These are phyloP conservation scores for Hyaloperonospora brassicae DNA, from an alignment of 352 stramenopile genomes.

Conservation along the genomic window DNA sequence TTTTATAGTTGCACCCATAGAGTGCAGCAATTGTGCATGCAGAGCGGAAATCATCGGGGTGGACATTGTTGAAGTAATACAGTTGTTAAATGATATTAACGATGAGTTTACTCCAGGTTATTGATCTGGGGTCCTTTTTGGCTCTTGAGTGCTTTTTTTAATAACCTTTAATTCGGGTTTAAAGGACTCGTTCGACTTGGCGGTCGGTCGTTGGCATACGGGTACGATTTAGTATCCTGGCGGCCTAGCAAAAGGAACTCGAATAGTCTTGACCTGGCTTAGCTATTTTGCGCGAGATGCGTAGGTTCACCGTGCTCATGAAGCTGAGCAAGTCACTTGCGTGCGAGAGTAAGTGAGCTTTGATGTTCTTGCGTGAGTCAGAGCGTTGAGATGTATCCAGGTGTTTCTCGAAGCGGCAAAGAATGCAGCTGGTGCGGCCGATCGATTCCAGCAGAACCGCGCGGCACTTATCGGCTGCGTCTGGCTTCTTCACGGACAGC, in stretches of 20 bases:
- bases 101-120: too few species aligned
- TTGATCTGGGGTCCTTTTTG: too few species aligned
- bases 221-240: too few species aligned
- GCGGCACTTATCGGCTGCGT: conserved; percentile 1
- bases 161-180: conserved; percentile 1
- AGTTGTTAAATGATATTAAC: conserved; percentile 4
- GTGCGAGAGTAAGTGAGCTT: not conserved
- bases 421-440: too few species aligned
- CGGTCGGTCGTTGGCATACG: not conserved
- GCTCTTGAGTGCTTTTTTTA: not conserved
- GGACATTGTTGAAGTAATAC: not conserved
- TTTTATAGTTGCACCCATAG: conserved; percentile 3
- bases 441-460: not conserved
- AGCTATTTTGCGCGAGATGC: too few species aligned
- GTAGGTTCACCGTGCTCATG: too few species aligned
- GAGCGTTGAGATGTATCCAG: not conserved
- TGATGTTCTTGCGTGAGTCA: too few species aligned
- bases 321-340: conserved; percentile 4
- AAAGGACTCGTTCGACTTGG: conserved; percentile 1
- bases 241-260: too few species aligned
- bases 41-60: conserved; percentile 2
- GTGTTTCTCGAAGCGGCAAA: not conserved
- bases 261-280: too few species aligned
- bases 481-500: not conserved
- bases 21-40: conserved; percentile 1